A percentile compares a stretch with the other conserved stretches of the same genome.
phyloP scores from a whole-genome alignment of 495 filamentous ascomycete species.

The Lasiosphaeria hispida region DNA sequence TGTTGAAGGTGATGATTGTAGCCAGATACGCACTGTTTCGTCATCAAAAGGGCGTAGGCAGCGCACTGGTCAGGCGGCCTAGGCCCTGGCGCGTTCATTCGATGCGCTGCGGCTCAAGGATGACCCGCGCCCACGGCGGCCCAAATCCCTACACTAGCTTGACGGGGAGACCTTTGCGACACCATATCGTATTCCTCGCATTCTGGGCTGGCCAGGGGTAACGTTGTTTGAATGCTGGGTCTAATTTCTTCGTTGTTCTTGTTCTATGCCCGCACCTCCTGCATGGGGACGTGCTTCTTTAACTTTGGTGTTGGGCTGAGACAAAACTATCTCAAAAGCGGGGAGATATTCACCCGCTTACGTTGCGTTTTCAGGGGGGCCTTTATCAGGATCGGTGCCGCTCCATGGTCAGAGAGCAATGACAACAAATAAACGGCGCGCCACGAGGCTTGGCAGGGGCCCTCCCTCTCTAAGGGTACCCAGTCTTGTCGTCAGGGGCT shows the following conservation, averaged over 20 bases:
- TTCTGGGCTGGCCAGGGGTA: background rate
- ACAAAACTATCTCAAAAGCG: background rate
- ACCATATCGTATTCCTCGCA: too few species aligned
- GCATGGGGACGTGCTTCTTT: background rate
- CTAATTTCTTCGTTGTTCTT: background rate
- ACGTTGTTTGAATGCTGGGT: background rate
- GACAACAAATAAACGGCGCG: conserved; percentile 5
- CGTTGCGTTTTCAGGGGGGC: background rate
- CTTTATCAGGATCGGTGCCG: background rate
- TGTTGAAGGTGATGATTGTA: too few species aligned
- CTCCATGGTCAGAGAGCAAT: background rate
- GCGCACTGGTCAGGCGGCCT: too few species aligned
- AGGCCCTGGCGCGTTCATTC: too few species aligned
- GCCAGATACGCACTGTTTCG: too few species aligned
- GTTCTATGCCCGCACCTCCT: too few species aligned
- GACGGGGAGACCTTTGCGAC: too few species aligned
- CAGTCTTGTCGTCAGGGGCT: background rate
- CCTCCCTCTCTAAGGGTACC: background rate
- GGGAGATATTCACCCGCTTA: background rate
- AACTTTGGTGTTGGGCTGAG: background rate
- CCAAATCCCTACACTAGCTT: too few species aligned
- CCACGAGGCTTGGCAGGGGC: background rate
- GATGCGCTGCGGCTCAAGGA: too few species aligned
- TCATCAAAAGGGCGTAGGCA: too few species aligned
- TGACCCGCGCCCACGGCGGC: too few species aligned